phyloP scores from a whole-genome alignment of 495 filamentous ascomycete species.

The Penicillium dipodomyicola region DNA sequence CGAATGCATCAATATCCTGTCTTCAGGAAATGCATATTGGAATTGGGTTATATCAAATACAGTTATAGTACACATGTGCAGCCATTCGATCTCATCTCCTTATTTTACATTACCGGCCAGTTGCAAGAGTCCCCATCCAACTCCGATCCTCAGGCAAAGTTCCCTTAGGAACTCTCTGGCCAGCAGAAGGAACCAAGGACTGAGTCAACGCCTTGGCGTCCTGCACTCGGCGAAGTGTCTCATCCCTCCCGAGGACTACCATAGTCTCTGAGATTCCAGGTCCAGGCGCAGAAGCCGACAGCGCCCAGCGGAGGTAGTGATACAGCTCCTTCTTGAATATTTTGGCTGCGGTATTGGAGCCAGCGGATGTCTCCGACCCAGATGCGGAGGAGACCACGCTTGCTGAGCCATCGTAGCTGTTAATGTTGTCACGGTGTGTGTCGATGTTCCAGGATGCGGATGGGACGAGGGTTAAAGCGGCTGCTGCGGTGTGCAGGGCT shows the following conservation, averaged over 20 bases:
- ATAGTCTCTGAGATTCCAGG: conserved; percentile 59
- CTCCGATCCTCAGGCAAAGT: conserved; percentile 27
- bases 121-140: conserved; percentile 46
- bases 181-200: conserved; percentile 19
- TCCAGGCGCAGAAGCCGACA: conserved; percentile 57
- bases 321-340: conserved; percentile 47
- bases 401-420: conserved; percentile 36
- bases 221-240: conserved; percentile 54
- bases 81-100: background rate
- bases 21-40: background rate
- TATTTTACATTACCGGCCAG: conserved; percentile 8
- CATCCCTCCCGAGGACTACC: conserved; percentile 59
- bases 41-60: background rate
- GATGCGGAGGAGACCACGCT: conserved; percentile 10
- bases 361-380: conserved; percentile 3
- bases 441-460: conserved; percentile 36
- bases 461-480: conserved; percentile 41
- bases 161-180: conserved; percentile 23
- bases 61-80: conserved; percentile 4
- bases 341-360: conserved; percentile 26
- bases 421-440: conserved; percentile 40
- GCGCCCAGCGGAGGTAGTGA: conserved; percentile 65
- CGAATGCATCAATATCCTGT: background rate
- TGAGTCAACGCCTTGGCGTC: conserved; percentile 42
- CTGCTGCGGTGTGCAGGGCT: conserved; percentile 40